These are phyloP conservation scores for Stromatinia cepivora DNA, from an alignment of 2,329 filamentous ascomycete species.

Conservation along the genomic window DNA sequence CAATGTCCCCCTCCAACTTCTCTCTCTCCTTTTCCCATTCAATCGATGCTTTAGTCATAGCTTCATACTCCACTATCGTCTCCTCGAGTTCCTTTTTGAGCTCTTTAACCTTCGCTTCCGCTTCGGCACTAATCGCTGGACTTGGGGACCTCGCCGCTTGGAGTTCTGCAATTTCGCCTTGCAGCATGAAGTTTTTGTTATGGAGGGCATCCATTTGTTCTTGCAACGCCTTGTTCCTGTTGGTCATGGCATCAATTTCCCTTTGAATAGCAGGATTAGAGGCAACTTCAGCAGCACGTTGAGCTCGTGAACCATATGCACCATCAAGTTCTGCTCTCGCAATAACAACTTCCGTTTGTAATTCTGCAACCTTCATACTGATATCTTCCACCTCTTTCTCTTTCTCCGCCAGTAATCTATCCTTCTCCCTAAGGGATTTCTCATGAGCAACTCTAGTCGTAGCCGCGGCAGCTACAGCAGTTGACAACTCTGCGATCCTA, in stretches of 20 bases:
- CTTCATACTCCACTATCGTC: conserved; percentile 69
- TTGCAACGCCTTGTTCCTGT: conserved; percentile 44
- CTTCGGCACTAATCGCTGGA: conserved; percentile 32
- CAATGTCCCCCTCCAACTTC: conserved; percentile 61
- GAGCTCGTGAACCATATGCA: conserved; percentile 78
- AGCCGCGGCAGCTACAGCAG: conserved; percentile 33
- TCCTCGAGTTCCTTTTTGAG: conserved; percentile 66
- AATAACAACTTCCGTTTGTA: conserved; percentile 82
- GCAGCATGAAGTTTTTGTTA: conserved; percentile 19
- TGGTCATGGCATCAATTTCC: conserved; percentile 57
- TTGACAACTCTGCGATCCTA: conserved; percentile 34
- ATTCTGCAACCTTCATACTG: conserved; percentile 63
- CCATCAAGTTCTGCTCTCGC: conserved; percentile 88
- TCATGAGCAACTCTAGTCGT: conserved; percentile 32
- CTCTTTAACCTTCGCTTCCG: conserved; percentile 45
- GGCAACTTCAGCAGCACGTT: conserved; percentile 66
- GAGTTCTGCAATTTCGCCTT: conserved; percentile 22
- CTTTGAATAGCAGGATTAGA: conserved; percentile 57
- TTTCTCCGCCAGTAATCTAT: conserved; percentile 40
- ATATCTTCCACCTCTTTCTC: conserved; percentile 54
- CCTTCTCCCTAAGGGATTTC: conserved; percentile 31
- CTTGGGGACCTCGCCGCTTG: conserved; percentile 14
- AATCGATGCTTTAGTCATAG: conserved; percentile 67
- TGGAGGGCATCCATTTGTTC: conserved; percentile 37
- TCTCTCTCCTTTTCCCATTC: conserved; percentile 72